Percentiles rank a stretch among this genome's conserved stretches.
phyloP scores from a whole-genome alignment of 1,284 basidiomycete species.

The Puccinia horiana region DNA sequence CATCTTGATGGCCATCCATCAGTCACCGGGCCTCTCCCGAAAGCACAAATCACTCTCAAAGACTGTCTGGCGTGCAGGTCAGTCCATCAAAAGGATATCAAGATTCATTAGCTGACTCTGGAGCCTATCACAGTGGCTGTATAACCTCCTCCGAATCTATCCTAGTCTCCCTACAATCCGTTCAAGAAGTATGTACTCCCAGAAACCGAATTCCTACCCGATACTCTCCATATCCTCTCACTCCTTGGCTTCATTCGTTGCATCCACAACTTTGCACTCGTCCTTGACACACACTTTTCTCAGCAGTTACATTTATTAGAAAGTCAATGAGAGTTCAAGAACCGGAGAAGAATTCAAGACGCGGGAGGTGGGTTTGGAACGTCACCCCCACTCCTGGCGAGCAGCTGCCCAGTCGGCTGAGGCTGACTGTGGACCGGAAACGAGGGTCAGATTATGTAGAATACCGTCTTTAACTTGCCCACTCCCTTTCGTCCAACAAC shows the following conservation, averaged over 20 bases:
- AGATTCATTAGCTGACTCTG: background rate
- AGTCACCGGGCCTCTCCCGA: constrained; percentile 54
- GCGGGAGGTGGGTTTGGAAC: constrained; percentile 53
- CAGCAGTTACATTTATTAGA: constrained; percentile 82
- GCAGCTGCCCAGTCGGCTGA: constrained; percentile 77
- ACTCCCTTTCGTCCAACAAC: background rate
- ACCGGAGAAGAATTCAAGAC: constrained; percentile 48
- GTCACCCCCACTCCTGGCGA: constrained; percentile 81
- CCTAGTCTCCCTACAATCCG: constrained; percentile 57
- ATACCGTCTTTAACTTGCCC: constrained; percentile 6
- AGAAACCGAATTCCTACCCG: constrained; percentile 61
- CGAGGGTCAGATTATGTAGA: constrained; percentile 40
- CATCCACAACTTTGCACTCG: constrained; percentile 73
- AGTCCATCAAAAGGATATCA: constrained; percentile 9
- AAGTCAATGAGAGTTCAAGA: constrained; percentile 72
- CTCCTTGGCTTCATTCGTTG: constrained; percentile 82
- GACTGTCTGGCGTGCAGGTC: constrained; percentile 64
- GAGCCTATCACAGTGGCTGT: constrained; percentile 52
- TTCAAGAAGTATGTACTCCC: constrained; percentile 62
- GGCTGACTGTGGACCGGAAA: constrained; percentile 60
- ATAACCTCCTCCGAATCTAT: constrained; percentile 58
- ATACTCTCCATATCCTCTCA: constrained; percentile 89
- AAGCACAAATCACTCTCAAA: constrained; percentile 58
- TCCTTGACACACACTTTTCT: constrained; percentile 93
- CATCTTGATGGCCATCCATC: constrained; percentile 67